These are phyloP conservation scores for Daldinia vernicosa DNA, from an alignment of 495 filamentous ascomycete species.

Conservation along the genomic window DNA sequence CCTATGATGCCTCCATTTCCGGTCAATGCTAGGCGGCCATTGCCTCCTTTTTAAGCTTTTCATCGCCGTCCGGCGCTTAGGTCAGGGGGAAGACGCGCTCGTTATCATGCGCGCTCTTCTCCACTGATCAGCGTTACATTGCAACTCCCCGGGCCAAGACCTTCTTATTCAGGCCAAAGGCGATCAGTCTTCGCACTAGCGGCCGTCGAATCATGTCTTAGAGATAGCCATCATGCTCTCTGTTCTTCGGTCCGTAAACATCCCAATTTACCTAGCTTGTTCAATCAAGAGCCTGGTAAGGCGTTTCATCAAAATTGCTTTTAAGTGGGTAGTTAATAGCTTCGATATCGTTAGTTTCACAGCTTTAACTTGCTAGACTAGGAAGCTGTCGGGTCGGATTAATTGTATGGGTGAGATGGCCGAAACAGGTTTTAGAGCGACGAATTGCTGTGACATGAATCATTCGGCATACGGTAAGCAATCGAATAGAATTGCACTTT, in stretches of 20 bases:
- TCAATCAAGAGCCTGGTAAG: constrained; percentile 15
- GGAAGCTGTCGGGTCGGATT: constrained; percentile 15
- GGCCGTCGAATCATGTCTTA: constrained; percentile 22
- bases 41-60: constrained; percentile 14
- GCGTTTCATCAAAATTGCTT: constrained; percentile 19
- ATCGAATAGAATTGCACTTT: too few species aligned
- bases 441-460: not conserved
- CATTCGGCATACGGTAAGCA: too few species aligned
- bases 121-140: constrained; percentile 26
- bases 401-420: not conserved
- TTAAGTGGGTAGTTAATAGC: constrained; percentile 3
- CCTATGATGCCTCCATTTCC: constrained; percentile 4
- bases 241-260: not conserved
- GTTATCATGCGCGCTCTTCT: constrained; percentile 19
- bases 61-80: not conserved
- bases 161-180: constrained; percentile 28
- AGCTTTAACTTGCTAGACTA: constrained; percentile 13
- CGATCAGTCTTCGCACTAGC: constrained; percentile 20
- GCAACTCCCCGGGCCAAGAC: constrained; percentile 11
- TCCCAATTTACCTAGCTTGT: constrained; percentile 13
- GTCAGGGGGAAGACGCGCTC: constrained; percentile 14
- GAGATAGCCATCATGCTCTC: constrained; percentile 11
- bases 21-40: not conserved
- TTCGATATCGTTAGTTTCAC: constrained; percentile 7
- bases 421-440: not conserved